Percentiles rank a stretch among this genome's conserved stretches.
Evolutionary conservation across 495 filamentous ascomycete genomes (phyloP).

Genomic region (Lophiostoma macrostomum): DNA sequence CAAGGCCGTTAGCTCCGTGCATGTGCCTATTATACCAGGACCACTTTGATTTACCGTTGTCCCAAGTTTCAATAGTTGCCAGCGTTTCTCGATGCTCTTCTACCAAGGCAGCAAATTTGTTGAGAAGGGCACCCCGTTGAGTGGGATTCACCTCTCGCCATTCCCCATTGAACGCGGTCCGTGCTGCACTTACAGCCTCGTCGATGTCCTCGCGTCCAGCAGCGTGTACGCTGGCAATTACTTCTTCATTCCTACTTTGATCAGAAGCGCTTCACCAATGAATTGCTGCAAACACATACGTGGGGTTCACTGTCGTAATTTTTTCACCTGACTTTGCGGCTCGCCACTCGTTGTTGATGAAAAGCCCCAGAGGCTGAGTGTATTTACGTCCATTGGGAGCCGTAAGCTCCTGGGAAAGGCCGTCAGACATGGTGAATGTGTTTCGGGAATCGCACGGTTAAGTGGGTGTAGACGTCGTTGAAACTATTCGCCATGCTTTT

Average conservation of each 20-base stretch:
- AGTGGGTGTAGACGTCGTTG: too few species aligned
- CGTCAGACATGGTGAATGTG: too few species aligned
- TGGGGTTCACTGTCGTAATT: neutral
- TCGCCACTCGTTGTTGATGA: constrained; percentile 4
- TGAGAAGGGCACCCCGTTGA: neutral
- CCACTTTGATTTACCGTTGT: neutral
- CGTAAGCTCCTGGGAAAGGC: too few species aligned
- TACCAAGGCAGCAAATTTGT: constrained; percentile 6
- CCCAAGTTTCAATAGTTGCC: constrained; percentile 3
- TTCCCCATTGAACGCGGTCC: constrained; percentile 43
- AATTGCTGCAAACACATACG: neutral
- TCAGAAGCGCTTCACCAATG: neutral
- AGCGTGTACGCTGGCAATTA: neutral
- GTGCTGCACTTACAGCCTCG: constrained; percentile 49
- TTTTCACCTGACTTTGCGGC: neutral
- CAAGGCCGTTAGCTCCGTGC: too few species aligned
- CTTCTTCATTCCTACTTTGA: neutral
- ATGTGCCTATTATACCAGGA: neutral
- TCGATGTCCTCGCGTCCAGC: constrained; percentile 44
- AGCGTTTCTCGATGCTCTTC: neutral
- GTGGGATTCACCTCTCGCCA: constrained; percentile 43
- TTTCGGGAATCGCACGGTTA: too few species aligned
- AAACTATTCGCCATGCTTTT: too few species aligned
- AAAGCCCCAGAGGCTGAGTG: neutral
- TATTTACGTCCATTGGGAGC: neutral